Conservation (phyloP, 2,329 filamentous ascomycete species). For the Hypoxylon sp. region DNA sequence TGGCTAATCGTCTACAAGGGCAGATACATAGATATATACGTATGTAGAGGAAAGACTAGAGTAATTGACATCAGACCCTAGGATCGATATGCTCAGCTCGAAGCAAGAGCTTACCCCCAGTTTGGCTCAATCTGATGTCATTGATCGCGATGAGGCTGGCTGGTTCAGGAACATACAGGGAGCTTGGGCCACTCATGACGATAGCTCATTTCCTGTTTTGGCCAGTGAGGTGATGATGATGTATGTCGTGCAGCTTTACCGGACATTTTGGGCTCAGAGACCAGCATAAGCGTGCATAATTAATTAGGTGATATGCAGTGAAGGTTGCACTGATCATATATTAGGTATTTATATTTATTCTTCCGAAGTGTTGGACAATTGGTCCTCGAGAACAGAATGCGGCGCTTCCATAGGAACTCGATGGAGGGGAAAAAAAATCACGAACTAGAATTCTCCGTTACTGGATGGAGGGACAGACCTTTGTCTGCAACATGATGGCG, state of each 20-base stretch:
- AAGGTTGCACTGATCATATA: not conserved
- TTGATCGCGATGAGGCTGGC: slow-evolving; percentile 33
- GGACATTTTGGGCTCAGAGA: not conserved
- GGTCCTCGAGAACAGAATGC: not conserved
- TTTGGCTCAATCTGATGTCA: slow-evolving; percentile 45
- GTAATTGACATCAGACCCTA: not conserved
- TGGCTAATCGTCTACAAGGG: not conserved
- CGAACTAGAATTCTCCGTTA: not conserved
- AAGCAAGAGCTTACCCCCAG: slow-evolving; percentile 12
- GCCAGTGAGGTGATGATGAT: slow-evolving; percentile 31
- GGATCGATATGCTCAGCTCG: slow-evolving; percentile 7
- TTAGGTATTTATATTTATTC: not conserved
- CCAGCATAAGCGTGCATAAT: not conserved
- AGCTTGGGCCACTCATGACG: slow-evolving; percentile 42
- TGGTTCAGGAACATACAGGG: slow-evolving; percentile 28
- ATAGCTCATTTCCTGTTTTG: slow-evolving; percentile 37
- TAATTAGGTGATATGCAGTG: not conserved
- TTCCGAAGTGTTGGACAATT: not conserved
- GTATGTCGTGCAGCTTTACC: slow-evolving; percentile 10
- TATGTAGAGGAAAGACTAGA: not conserved
- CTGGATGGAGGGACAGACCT: not conserved
- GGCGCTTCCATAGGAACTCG: not conserved
- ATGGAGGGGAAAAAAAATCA: not conserved
- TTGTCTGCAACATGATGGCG: slow-evolving; percentile 1
- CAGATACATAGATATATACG: not conserved